phyloP scores from a whole-genome alignment of 1,139 yeast species.

The Suhomyces chickasaworum region DNA sequence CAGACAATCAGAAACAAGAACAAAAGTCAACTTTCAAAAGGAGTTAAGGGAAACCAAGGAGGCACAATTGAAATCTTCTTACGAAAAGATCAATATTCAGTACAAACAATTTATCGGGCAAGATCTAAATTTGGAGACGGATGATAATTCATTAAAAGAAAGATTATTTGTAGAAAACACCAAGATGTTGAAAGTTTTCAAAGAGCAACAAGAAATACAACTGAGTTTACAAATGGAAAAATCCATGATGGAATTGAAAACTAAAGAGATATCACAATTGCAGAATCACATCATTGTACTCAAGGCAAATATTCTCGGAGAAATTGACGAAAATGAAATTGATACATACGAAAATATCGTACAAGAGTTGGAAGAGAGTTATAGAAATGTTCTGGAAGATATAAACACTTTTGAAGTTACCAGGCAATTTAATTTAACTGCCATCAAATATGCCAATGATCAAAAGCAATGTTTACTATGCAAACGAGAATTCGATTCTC shows the following conservation, averaged over 20 bases:
- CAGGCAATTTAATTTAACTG: slow-evolving; percentile 61
- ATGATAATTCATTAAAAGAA: slow-evolving; percentile 29
- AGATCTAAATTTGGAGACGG: slow-evolving; percentile 11
- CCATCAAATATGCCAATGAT: slow-evolving; percentile 59
- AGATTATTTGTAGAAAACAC: slow-evolving; percentile 19
- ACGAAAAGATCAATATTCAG: slow-evolving; percentile 18
- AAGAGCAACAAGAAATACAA: slow-evolving; percentile 8
- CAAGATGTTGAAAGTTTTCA: slow-evolving; percentile 11
- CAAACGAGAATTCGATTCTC: slow-evolving; percentile 56
- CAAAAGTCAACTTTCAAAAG: slow-evolving; percentile 17
- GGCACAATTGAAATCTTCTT: slow-evolving; percentile 25
- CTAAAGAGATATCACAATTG: slow-evolving; percentile 16
- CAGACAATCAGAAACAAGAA: slow-evolving; percentile 54
- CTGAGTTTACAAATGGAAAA: slow-evolving; percentile 1
- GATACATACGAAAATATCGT: slow-evolving; percentile 51
- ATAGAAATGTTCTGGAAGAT: slow-evolving; percentile 59
- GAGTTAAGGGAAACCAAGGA: slow-evolving; percentile 18
- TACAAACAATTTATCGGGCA: slow-evolving; percentile 21
- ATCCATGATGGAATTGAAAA: slow-evolving; percentile 19
- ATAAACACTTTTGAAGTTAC: slow-evolving; percentile 68
- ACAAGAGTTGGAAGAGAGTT: slow-evolving; percentile 61
- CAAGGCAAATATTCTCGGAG: slow-evolving; percentile 26
- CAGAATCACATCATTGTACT: slow-evolving; percentile 21
- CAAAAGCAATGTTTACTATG: slow-evolving; percentile 66
- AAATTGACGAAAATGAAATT: slow-evolving; percentile 48